Evolutionary conservation across 1,284 basidiomycete genomes (phyloP).

Genomic region (Ustilago trichophora): DNA sequence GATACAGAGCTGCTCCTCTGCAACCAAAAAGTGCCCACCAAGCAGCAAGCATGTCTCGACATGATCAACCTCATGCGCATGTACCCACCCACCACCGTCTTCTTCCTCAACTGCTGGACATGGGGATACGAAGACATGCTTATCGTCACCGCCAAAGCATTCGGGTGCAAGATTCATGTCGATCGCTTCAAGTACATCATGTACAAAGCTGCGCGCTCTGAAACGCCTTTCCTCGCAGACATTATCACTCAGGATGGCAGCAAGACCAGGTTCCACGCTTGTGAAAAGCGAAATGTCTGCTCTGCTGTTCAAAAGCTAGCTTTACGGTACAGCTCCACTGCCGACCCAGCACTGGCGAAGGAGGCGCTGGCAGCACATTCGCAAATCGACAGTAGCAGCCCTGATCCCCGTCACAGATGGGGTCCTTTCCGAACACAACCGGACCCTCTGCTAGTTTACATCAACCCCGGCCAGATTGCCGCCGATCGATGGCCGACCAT

Average conservation of each 20-base stretch:
- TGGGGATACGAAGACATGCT: conserved; percentile 73
- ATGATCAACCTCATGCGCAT: conserved; percentile 72
- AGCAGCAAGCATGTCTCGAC: conserved; percentile 69
- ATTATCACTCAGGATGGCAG: conserved; percentile 75
- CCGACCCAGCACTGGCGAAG: neutral
- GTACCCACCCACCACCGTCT: conserved; percentile 73
- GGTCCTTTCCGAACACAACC: conserved; percentile 24
- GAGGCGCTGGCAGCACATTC: conserved; percentile 29
- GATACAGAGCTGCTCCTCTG: conserved; percentile 75
- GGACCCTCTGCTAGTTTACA: conserved; percentile 33
- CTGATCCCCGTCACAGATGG: conserved; percentile 20
- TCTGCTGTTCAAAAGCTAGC: conserved; percentile 6
- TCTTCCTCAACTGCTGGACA: conserved; percentile 92
- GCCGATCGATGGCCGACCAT: conserved; percentile 74
- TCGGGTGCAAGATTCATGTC: conserved; percentile 76
- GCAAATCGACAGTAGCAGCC: conserved; percentile 26
- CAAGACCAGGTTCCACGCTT: conserved; percentile 85
- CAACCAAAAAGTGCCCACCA: conserved; percentile 27
- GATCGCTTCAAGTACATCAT: conserved; percentile 84
- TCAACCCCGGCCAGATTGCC: conserved; percentile 62
- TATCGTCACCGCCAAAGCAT: conserved; percentile 40
- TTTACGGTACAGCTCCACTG: conserved; percentile 11
- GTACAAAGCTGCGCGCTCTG: conserved; percentile 71
- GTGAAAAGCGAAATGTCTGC: conserved; percentile 83
- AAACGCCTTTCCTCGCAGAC: conserved; percentile 74